Base-by-base conservation (phyloP, 225 moss, liverwort and hornwort species). In the Takakia lepidozioides region DNA sequence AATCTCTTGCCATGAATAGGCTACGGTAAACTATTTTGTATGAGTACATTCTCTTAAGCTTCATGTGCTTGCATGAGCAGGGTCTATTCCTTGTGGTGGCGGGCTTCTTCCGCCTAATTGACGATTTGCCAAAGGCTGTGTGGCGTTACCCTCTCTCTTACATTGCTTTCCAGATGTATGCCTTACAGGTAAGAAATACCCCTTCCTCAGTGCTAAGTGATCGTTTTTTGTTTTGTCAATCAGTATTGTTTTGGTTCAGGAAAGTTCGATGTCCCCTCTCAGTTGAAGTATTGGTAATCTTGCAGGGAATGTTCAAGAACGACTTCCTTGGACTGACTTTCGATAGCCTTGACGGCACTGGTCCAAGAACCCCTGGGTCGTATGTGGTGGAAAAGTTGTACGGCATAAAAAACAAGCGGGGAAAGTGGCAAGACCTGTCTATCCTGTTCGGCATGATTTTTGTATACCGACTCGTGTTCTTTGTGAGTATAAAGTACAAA, bases 121-220 rank as follows among this genome's bases (percentile, higher is more conserved):
- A 69, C 3, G 69, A 82, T 58, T 47, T 82, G 11, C 78, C 82
- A 9, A 78, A 70, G 36, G 49, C 37, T 1, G 48, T 82, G 2
- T 73, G 72, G 78, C 65, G 66, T 13, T 74, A 74, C 30, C 79
- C 79, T 5, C 67, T 75, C 73, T 68, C 70, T 2, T 80, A 80
- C 43, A 67, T 74, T 45, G 63, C 69, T 55, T 80, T 80, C 37
- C 79, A 80, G 35, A 70, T 63, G 66, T 80, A 80, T 25, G 79
- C 79, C 9, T 60, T 77, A 10, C 76, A 77, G 67, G 76, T 77
- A n/a, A n/a, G n/a, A n/a, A n/a, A n/a, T n/a, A n/a, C n/a, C n/a
- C n/a, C n/a, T n/a, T n/a, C n/a, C n/a, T n/a, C n/a, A n/a, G n/a
- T n/a, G n/a, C n/a, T n/a, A n/a, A n/a, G n/a, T n/a, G n/a, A n/a